These are phyloP conservation scores for Apiotrichum veenhuisii DNA, from an alignment of 1,284 basidiomycete species.

Conservation along the genomic window DNA sequence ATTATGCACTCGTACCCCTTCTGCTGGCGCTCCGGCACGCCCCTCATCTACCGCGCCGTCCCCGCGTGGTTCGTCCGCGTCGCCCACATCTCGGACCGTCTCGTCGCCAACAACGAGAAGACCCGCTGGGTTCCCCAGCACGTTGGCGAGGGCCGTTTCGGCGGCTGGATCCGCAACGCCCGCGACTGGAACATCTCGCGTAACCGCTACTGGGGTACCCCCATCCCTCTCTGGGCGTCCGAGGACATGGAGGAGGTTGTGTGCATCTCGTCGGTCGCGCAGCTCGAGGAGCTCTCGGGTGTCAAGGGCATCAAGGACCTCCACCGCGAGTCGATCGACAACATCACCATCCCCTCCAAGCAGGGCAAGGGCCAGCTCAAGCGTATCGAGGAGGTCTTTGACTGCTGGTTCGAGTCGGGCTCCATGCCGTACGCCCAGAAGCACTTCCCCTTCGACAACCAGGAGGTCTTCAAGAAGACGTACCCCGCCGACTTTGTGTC, in stretches of 20 bases:
- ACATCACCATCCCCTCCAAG: slow-evolving; percentile 92
- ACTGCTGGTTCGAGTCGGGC: slow-evolving; percentile 99
- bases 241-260: slow-evolving; percentile 92
- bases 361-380: slow-evolving; percentile 84
- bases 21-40: slow-evolving; percentile 96
- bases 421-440: slow-evolving; percentile 99
- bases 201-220: slow-evolving; percentile 99
- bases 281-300: slow-evolving; percentile 85
- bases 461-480: slow-evolving; percentile 64
- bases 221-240: slow-evolving; percentile 93
- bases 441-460: slow-evolving; percentile 97
- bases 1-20: slow-evolving; percentile 91
- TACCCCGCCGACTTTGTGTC: slow-evolving; percentile 99
- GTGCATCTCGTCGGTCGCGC: slow-evolving; percentile 79
- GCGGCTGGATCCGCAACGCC: slow-evolving; percentile 95
- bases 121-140: slow-evolving; percentile 93
- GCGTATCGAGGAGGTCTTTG: slow-evolving; percentile 95
- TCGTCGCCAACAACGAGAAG: slow-evolving; percentile 84
- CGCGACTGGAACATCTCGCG: slow-evolving; percentile 99
- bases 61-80: slow-evolving; percentile 96
- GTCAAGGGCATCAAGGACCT: slow-evolving; percentile 82
- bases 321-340: slow-evolving; percentile 91
- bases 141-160: slow-evolving; percentile 90
- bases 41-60: slow-evolving; percentile 93
- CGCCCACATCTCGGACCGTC: slow-evolving; percentile 73